Base-by-base conservation (phyloP, 192 early-diverging fungal species). In the Coemansia sp. region DNA sequence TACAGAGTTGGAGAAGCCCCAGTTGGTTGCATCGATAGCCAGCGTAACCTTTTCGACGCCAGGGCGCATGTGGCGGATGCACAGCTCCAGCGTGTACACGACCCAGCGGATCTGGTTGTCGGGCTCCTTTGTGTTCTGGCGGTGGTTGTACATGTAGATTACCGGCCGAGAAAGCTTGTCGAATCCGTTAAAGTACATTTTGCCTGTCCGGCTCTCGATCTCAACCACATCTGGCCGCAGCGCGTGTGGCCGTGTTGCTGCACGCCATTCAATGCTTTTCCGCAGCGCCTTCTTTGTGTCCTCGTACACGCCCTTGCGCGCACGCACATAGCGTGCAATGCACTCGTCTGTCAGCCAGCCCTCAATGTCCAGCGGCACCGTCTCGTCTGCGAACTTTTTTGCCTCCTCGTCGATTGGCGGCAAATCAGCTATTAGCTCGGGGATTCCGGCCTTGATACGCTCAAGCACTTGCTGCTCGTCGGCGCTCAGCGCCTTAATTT, bases 151-250 rank as follows among this genome's bases (percentile, higher is more conserved):
- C 84, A 95, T 88, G 75, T 88, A 91, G 58, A 91, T 75, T 47
- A 92, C 58, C 4, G 92, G 90, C 14, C 92, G 84, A 2, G 90
- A 90, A 41, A 78, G 62, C 65, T 79, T 84, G 79, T 93, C 91
- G 64, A 92, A 94, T 5, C 95, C 95, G 74, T 86, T 87, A 41
- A 93, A 73, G 72, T 92, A 89, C 74, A 88, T 79, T 80, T 96
- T 96, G 54, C 94, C 96, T 8, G 88, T 88, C 15, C 83, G 74
- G 39, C 83, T 85, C 80, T 95, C 94, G 53, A 84, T 72, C 72
- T 88, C 88, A 37, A 97, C 85, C 12, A 86, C 86, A 7, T 90
- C 86, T 4, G 89, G 83, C 21, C 87, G 84, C 56, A 94, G 86
- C 0, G 82, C 63, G 47, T 87, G 77, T 19, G 94, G 93, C 21